phyloP scores from a whole-genome alignment of 2,329 filamentous ascomycete species.

The Myrmaecium sp. region DNA sequence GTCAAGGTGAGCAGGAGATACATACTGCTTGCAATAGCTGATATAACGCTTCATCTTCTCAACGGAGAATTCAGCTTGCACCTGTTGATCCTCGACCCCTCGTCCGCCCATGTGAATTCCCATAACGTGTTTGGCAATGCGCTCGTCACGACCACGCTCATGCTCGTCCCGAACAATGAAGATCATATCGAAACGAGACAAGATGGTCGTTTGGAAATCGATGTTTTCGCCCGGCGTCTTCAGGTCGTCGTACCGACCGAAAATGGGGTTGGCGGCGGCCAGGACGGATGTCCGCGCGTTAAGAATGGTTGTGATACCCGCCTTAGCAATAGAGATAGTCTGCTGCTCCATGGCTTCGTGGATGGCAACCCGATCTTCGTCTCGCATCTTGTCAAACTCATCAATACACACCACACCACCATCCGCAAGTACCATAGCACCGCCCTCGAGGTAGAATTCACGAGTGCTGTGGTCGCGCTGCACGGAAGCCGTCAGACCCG shows the following conservation, averaged over 20 bases:
- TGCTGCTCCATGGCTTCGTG: slow-evolving; percentile 99
- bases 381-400: slow-evolving; percentile 99
- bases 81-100: slow-evolving; percentile 62
- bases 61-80: slow-evolving; percentile 76
- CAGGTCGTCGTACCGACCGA: slow-evolving; percentile 94
- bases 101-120: slow-evolving; percentile 87
- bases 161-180: slow-evolving; percentile 97
- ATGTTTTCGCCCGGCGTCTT: slow-evolving; percentile 97
- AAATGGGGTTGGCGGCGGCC: slow-evolving; percentile 92
- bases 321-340: slow-evolving; percentile 97
- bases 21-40: slow-evolving; percentile 87
- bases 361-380: slow-evolving; percentile 93
- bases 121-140: slow-evolving; percentile 94
- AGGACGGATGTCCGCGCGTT: slow-evolving; percentile 91
- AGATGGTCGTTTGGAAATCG: slow-evolving; percentile 95
- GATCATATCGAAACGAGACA: slow-evolving; percentile 99
- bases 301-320: slow-evolving; percentile 93
- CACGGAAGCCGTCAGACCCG: slow-evolving; percentile 93
- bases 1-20: slow-evolving; percentile 8
- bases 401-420: slow-evolving; percentile 87
- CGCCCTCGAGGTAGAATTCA: slow-evolving; percentile 95
- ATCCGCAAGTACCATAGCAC: slow-evolving; percentile 86
- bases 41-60: slow-evolving; percentile 97
- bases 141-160: slow-evolving; percentile 74
- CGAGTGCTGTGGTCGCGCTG: slow-evolving; percentile 86